These are phyloP conservation scores for Lotmaria passim DNA, from an alignment of 208 protist genomes.

Conservation along the genomic window DNA sequence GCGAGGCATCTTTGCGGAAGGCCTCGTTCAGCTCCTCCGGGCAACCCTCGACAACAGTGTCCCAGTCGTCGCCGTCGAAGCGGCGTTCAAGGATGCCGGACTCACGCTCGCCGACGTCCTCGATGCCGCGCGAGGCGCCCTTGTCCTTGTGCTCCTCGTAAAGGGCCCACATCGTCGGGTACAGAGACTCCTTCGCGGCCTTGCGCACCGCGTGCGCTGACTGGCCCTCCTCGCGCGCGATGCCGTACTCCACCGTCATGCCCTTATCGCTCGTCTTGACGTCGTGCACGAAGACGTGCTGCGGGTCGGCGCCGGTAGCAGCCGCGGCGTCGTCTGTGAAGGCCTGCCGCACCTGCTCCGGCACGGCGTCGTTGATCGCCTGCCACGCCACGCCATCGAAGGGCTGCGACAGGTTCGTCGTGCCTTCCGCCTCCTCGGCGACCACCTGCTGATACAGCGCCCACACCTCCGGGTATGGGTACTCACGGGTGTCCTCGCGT, in stretches of 20 bases:
- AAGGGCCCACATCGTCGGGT: constrained; percentile 30
- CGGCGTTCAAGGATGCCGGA: constrained; percentile 39
- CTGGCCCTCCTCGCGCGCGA: constrained; percentile 28
- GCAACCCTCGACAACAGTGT: constrained; percentile 39
- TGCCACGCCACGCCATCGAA: constrained; percentile 52
- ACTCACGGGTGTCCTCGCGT: constrained; percentile 31
- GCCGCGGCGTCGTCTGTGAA: constrained; percentile 34
- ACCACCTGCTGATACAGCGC: constrained; percentile 44
- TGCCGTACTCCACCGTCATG: constrained; percentile 40
- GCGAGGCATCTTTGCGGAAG: constrained; percentile 36
- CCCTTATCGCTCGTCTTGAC: constrained; percentile 32
- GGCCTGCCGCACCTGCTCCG: constrained; percentile 28
- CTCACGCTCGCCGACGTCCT: constrained; percentile 29
- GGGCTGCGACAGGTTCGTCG: constrained; percentile 27
- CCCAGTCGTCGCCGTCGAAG: constrained; percentile 69
- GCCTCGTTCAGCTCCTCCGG: constrained; percentile 34
- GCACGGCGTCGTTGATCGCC: constrained; percentile 23
- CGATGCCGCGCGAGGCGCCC: constrained; percentile 6
- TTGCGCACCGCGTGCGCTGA: constrained; percentile 36
- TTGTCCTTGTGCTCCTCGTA: constrained; percentile 44
- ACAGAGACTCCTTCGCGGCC: constrained; percentile 27
- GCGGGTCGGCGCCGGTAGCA: constrained; percentile 20
- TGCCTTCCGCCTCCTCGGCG: constrained; percentile 43
- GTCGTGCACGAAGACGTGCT: constrained; percentile 31
- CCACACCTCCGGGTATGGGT: constrained; percentile 55